Base-by-base conservation (phyloP, 257 asterid species). In the Nicotiana paniculata region DNA sequence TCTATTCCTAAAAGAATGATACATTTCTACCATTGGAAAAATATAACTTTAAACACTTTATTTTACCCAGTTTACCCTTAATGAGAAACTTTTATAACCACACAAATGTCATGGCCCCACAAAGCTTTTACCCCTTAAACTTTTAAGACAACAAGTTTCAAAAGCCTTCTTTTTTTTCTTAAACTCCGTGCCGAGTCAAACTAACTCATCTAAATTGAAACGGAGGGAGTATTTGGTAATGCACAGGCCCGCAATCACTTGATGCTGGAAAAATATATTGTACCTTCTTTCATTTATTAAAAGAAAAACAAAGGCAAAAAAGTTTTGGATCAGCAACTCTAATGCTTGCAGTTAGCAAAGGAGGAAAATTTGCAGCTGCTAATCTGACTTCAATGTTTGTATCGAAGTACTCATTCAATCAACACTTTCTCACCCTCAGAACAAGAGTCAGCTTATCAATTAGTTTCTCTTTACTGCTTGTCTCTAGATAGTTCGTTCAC, bases 381-480 rank as follows among this genome's bases (percentile, higher is more conserved):
- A 15, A 48, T 48, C 62, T 6, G 62, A 74, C 39, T 26, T 74
- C 79, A 74, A 13, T 74, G 62, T 48, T 74, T 8, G 24, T 35
- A 74, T 74, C 62, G 15, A 74, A 2, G 9, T 28, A 51, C 63
- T 51, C 63, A 75, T 51, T 24, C 63, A 48, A 75, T 48, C 63
- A 15, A 48, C 28, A 26, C 26, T 75, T 48, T 51, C 26, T 51
- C 63, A 51, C 37, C 43, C 46, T 26, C 28, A 75, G 63, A 26
- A 53, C 13, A 53, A 74, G 43, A 51, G 26, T 26, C 63, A 8
- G 9, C n/a, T 75, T 24, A 51, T 12, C 9, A 39, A 51, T 51
- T 51, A 51, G 63, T 48, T 75, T 51, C 63, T 75, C 46, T 75
- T 75, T 75, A 39, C 63, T 15, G 63, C 80, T 75, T 75, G 63